These are phyloP conservation scores for Spergularia azorica DNA, from an alignment of 179 eudicot genomes.

Conservation along the genomic window DNA sequence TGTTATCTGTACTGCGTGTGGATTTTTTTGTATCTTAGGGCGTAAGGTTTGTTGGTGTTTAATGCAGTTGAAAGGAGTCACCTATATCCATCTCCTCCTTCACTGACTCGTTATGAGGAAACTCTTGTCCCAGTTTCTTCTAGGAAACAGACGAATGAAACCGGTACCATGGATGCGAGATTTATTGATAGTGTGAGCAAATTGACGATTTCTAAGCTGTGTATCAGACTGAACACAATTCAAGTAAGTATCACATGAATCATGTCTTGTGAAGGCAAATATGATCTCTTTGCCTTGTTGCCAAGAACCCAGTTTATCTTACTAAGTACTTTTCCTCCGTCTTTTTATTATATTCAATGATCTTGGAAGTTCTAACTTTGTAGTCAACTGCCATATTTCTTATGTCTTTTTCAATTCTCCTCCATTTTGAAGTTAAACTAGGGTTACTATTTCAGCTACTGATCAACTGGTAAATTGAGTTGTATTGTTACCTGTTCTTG, in stretches of 20 bases:
- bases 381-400: no score
- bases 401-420: no score
- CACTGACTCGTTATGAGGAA: conserved; percentile 90
- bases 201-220: conserved; percentile 69
- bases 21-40: background rate
- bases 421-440: no score
- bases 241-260: conserved; percentile 51
- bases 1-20: background rate
- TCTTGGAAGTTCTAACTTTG: no score
- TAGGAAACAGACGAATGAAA: conserved; percentile 61
- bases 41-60: background rate
- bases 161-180: conserved; percentile 54
- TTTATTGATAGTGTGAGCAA: conserved; percentile 46
- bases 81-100: conserved; percentile 75
- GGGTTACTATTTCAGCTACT: no score
- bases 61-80: conserved; percentile 73
- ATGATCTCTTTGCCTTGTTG: no score
- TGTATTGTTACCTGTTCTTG: no score
- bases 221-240: conserved; percentile 83
- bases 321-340: background rate
- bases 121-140: conserved; percentile 52
- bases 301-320: no score
- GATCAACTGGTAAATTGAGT: no score
- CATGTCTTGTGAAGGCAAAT: background rate
- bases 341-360: background rate